These are phyloP conservation scores for Amaranthus tricolor DNA, from an alignment of 179 eudicot species.

Conservation along the genomic window DNA sequence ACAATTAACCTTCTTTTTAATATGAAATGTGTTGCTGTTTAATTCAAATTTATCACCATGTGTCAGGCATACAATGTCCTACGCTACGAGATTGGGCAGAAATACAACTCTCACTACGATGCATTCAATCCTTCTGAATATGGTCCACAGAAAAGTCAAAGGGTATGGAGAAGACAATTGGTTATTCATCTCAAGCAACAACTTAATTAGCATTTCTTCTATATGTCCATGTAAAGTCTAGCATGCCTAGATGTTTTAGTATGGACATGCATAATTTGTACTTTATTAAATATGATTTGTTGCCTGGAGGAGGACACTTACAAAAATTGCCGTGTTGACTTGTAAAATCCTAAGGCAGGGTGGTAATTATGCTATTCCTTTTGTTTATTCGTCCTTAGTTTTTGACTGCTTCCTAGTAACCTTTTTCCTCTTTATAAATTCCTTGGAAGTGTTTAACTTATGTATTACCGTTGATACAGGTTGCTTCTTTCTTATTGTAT, in stretches of 20 bases:
- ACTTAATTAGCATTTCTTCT: background rate
- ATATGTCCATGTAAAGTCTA: background rate
- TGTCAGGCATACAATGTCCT: slow-evolving; percentile 93
- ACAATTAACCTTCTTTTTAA: slow-evolving; percentile 27
- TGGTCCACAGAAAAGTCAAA: slow-evolving; percentile 95
- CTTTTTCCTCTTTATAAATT: background rate
- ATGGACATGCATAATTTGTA: slow-evolving; percentile 6
- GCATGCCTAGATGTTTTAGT: slow-evolving; percentile 5
- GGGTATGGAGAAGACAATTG: slow-evolving; percentile 52
- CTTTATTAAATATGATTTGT: background rate
- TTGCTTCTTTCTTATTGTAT: slow-evolving; percentile 86
- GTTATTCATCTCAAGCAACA: background rate
- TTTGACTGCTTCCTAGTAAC: background rate
- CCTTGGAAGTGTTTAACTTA: slow-evolving; percentile 2
- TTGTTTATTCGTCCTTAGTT: background rate
- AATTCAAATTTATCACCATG: slow-evolving; percentile 36
- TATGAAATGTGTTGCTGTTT: slow-evolving; percentile 34
- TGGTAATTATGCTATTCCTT: background rate
- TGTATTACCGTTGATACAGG: slow-evolving; percentile 37
- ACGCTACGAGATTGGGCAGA: slow-evolving; percentile 88
- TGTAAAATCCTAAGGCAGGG: background rate
- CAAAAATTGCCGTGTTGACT: slow-evolving; percentile 1
- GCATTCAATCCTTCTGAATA: slow-evolving; percentile 94
- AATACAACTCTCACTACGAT: slow-evolving; percentile 88
- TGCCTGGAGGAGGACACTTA: background rate